These are phyloP conservation scores for Trichophyton mentagrophytes DNA, from an alignment of 2,329 filamentous ascomycete genomes.

Conservation along the genomic window DNA sequence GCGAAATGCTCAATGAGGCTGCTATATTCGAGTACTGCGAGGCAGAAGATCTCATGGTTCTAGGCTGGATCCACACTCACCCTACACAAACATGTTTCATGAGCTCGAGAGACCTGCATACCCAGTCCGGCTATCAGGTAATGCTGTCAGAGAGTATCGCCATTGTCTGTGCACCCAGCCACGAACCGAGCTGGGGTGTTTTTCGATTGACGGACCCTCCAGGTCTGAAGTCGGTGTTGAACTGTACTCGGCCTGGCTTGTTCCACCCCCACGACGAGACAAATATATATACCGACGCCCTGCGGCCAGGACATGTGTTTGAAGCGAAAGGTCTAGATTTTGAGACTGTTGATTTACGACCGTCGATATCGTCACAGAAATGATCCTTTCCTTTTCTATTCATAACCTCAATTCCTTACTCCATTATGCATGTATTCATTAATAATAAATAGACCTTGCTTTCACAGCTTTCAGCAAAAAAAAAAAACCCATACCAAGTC, in stretches of 20 bases:
- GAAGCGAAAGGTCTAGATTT: slow-evolving; percentile 54
- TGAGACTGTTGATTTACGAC: slow-evolving; percentile 51
- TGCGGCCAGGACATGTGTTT: slow-evolving; percentile 57
- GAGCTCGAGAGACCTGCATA: slow-evolving; percentile 87
- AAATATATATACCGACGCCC: slow-evolving; percentile 66
- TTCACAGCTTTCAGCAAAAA: too few species aligned
- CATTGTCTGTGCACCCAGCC: slow-evolving; percentile 85
- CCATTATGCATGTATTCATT: background rate
- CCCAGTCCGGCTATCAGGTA: slow-evolving; percentile 84
- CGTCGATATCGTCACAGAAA: slow-evolving; percentile 1
- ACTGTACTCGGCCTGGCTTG: slow-evolving; percentile 62
- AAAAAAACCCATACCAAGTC: too few species aligned
- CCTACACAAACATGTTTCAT: slow-evolving; percentile 96
- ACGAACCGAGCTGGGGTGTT: slow-evolving; percentile 64
- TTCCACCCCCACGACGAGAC: slow-evolving; percentile 67
- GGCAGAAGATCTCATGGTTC: slow-evolving; percentile 64
- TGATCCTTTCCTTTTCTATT: background rate
- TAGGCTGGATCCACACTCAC: slow-evolving; percentile 98
- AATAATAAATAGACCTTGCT: background rate
- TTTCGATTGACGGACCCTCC: slow-evolving; percentile 91
- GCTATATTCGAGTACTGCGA: slow-evolving; percentile 83
- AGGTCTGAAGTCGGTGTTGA: slow-evolving; percentile 69
- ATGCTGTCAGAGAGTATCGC: slow-evolving; percentile 96
- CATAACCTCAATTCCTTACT: background rate
- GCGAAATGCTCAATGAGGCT: slow-evolving; percentile 80